Base-by-base conservation (phyloP, 2,329 filamentous ascomycete species). In the Aspergillus eucalypticola region DNA sequence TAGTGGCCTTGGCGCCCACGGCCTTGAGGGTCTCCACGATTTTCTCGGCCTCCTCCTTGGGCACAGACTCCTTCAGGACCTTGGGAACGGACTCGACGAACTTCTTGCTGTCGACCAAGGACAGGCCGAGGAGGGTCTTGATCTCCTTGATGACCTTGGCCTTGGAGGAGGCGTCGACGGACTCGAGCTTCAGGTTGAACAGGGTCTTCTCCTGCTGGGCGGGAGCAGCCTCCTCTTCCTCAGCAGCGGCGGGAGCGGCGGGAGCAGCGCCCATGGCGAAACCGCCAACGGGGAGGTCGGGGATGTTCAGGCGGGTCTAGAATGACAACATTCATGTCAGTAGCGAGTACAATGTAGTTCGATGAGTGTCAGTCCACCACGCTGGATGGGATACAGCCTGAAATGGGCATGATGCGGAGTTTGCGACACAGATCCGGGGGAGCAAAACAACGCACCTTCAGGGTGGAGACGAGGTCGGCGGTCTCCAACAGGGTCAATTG, bases 61-160 rank as follows among this genome's bases (percentile, higher is more conserved):
- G 90, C 69, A 99, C 92, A 54, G 90, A 93, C 82, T 99, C 95
- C 88, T 98, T 98, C 91, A 99, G 91, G 79, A 91, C 83, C 89
- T 99, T 99, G 66, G 95, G 95, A 69, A 91, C 93, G 75, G 91
- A 92, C 85, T 99, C 95, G 67, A 99, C 95, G 74, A 99, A 99
- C 84, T 99, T 99, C 90, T 99, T 99, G 82, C 91, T 96, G 81
- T 99, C 95, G 69, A 99, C 96, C 82, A 99, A 85, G 77, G 91
- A 96, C 75, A 99, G 81, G 46, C 95, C 95, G 62, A 99, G 83
- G 87, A 99, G 85, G 73, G 87, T 88, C 88, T 99, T 99, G 83
- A 99, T 86, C 84, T 99, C 95, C 87, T 99, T 99, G 86, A 99
- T 99, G 72, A 99, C 84, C 90, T 99, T 99, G 72, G 96, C 92